Conservation (phyloP, 345 rosid genomes). For the Euphorbia lathyris region DNA sequence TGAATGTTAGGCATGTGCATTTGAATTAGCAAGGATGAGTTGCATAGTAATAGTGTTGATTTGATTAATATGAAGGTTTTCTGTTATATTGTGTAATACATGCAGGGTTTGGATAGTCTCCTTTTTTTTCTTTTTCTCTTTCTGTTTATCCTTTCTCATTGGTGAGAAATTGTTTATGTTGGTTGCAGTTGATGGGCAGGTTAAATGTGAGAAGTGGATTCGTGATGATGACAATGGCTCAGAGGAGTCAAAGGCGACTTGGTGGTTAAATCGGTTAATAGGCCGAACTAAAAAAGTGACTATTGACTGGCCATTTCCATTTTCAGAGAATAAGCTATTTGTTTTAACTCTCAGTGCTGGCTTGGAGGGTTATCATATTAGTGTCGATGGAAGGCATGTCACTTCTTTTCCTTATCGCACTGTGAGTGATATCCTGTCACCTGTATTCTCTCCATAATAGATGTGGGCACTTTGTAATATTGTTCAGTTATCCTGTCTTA, state of each 20-base stretch:
- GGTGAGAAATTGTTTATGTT: slow-evolving; percentile 22
- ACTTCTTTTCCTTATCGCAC: slow-evolving; percentile 90
- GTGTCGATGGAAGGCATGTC: slow-evolving; percentile 84
- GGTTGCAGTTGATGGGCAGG: slow-evolving; percentile 75
- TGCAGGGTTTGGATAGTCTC: too few species aligned
- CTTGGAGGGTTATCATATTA: slow-evolving; percentile 88
- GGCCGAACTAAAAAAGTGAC: slow-evolving; percentile 65
- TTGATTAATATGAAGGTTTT: slow-evolving; percentile 5
- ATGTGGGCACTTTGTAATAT: slow-evolving; percentile 21
- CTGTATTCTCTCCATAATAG: slow-evolving; percentile 8
- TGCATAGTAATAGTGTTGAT: not conserved
- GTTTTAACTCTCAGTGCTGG: slow-evolving; percentile 88
- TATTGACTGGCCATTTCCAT: slow-evolving; percentile 92
- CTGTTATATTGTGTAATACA: too few species aligned
- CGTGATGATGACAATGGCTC: slow-evolving; percentile 64
- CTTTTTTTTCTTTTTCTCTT: not conserved
- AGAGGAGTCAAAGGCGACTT: slow-evolving; percentile 66
- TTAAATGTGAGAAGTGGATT: slow-evolving; percentile 95
- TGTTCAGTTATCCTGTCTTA: slow-evolving; percentile 17
- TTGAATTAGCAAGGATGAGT: not conserved
- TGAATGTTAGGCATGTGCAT: not conserved
- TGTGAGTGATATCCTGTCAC: slow-evolving; percentile 46
- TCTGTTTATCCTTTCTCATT: not conserved
- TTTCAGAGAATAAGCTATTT: slow-evolving; percentile 69
- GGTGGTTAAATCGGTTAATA: slow-evolving; percentile 85